Percentiles rank a stretch among this genome's conserved stretches.
These are phyloP conservation scores for Chaetomium olivaceum DNA, from an alignment of 2,329 filamentous ascomycete species.

Conservation along the genomic window DNA sequence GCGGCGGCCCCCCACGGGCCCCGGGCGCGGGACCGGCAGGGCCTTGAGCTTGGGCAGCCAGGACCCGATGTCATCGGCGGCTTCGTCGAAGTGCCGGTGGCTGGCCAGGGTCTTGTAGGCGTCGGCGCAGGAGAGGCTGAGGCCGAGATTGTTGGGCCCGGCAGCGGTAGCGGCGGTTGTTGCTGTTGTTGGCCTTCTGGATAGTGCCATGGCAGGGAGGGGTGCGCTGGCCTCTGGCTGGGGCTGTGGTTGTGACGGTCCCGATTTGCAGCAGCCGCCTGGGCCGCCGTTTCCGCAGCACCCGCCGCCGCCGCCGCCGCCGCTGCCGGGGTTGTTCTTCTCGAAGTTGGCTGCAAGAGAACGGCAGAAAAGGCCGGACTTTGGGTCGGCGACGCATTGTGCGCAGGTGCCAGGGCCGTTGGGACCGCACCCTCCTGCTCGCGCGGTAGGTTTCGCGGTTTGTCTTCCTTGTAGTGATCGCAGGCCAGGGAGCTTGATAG, in stretches of 20 bases:
- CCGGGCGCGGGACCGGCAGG: slow-evolving; percentile 43
- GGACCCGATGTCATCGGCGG: slow-evolving; percentile 70
- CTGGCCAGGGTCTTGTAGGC: slow-evolving; percentile 77
- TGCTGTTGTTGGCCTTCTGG: neutral
- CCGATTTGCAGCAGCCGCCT: slow-evolving; percentile 65
- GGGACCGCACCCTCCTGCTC: slow-evolving; percentile 53
- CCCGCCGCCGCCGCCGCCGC: slow-evolving; percentile 45
- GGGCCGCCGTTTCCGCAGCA: slow-evolving; percentile 63
- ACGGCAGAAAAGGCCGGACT: slow-evolving; percentile 80
- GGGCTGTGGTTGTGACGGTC: slow-evolving; percentile 27
- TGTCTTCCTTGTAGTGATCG: slow-evolving; percentile 33
- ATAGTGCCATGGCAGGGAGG: slow-evolving; percentile 18
- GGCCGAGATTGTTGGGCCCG: slow-evolving; percentile 37
- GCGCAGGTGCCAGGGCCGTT: slow-evolving; percentile 77
- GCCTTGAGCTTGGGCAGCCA: slow-evolving; percentile 75
- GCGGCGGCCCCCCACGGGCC: slow-evolving; percentile 32
- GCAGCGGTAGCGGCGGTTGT: neutral
- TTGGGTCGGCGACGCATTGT: slow-evolving; percentile 75
- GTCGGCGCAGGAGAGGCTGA: slow-evolving; percentile 72
- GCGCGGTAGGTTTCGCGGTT: slow-evolving; percentile 33
- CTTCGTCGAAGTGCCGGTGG: slow-evolving; percentile 73
- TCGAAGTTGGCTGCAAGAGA: slow-evolving; percentile 69
- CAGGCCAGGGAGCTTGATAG: slow-evolving; percentile 59
- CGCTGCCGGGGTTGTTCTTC: slow-evolving; percentile 35
- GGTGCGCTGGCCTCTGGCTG: slow-evolving; percentile 24